Conservation (phyloP, 768 basidiomycete genomes). For the Termitomyces sp. region DNA sequence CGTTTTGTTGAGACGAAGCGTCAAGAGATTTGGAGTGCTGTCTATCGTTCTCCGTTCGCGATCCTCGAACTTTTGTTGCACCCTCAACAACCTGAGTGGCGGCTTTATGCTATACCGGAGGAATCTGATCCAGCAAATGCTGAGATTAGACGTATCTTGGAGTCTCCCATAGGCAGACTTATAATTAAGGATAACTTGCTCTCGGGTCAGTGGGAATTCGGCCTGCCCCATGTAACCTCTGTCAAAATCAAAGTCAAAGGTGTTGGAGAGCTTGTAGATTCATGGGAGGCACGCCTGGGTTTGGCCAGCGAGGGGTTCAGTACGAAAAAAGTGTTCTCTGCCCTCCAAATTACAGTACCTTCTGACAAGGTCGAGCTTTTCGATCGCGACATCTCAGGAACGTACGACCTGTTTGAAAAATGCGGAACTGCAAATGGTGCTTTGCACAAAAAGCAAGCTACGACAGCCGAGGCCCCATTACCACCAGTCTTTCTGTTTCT, state of each 20-base stretch:
- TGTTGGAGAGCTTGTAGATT: conserved; percentile 66
- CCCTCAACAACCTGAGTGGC: conserved; percentile 81
- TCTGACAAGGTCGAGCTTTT: conserved; percentile 43
- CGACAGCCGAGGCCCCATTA: conserved; percentile 41
- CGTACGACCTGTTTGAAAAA: conserved; percentile 74
- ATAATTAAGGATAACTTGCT: conserved; percentile 58
- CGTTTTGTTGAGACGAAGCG: conserved; percentile 85
- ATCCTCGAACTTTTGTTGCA: conserved; percentile 76
- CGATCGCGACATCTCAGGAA: conserved; percentile 82
- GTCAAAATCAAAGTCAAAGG: conserved; percentile 66
- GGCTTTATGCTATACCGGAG: conserved; percentile 72
- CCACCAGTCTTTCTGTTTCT: conserved; percentile 80
- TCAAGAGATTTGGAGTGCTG: conserved; percentile 83
- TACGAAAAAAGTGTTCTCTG: conserved; percentile 65
- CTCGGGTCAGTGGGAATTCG: conserved; percentile 76
- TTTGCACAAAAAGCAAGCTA: conserved; percentile 63
- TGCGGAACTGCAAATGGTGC: conserved; percentile 89
- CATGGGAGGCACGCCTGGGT: conserved; percentile 85
- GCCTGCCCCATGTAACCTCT: conserved; percentile 58
- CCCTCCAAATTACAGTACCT: conserved; percentile 62
- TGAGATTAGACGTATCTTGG: conserved; percentile 71
- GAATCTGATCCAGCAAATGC: conserved; percentile 72
- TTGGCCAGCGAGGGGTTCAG: conserved; percentile 63
- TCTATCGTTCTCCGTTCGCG: conserved; percentile 72
- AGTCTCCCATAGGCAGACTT: conserved; percentile 76